A percentile compares a stretch with the other conserved stretches of the same genome.
Conservation (phyloP, 108 stramenopile species). For the Conticribra weissflogii region DNA sequence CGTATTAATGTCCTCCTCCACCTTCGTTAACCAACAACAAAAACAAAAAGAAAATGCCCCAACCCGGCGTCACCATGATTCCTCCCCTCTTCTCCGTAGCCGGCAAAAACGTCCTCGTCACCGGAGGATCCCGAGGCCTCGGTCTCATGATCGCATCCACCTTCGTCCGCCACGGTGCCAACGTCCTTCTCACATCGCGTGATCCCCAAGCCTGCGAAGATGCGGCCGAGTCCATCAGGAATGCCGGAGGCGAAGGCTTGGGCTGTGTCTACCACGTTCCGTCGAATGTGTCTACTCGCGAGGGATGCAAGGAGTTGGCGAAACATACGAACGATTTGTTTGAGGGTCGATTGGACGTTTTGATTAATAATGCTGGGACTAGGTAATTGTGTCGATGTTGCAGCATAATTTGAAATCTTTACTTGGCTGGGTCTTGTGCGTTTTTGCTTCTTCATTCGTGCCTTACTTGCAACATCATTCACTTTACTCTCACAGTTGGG, state of each 20-base stretch:
- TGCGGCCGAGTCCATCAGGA: conserved; percentile 55
- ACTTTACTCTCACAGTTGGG: conserved; percentile 20
- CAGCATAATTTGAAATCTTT: too few relatives aligned
- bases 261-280: conserved; percentile 57
- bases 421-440: conserved; percentile 4
- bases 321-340: conserved; percentile 60
- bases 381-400: too few relatives aligned
- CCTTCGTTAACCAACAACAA: not conserved
- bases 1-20: too few relatives aligned
- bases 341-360: conserved; percentile 70
- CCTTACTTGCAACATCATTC: not conserved
- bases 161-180: conserved; percentile 78
- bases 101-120: conserved; percentile 89
- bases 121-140: conserved; percentile 90
- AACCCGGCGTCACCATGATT: not conserved
- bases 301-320: conserved; percentile 83
- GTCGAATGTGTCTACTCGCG: conserved; percentile 79
- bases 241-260: not conserved
- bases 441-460: not conserved
- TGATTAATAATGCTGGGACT: conserved; percentile 81
- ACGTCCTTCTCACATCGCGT: conserved; percentile 84
- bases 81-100: conserved; percentile 60
- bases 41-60: not conserved
- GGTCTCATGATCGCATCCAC: conserved; percentile 90
- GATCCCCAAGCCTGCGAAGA: conserved; percentile 75